Evolutionary conservation across 2,329 filamentous ascomycete species (phyloP), one percentile per base, ranked within the genome.

Genomic region (Cladorrhinum sp.): DNA sequence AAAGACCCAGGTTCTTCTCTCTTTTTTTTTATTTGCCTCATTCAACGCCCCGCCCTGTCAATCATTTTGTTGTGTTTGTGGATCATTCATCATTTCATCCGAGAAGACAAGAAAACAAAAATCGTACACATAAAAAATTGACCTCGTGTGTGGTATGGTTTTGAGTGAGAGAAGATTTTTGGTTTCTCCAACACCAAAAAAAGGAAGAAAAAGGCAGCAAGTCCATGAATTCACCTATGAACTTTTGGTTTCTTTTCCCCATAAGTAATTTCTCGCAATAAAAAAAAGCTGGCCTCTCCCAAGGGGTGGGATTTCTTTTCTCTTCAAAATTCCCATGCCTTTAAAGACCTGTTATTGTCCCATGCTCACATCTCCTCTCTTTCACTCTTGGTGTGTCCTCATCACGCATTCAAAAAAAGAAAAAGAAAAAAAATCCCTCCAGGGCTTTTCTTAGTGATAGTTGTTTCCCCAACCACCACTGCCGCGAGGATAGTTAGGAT

Each of bases 401-500:
- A 36, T 36, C 10, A 36, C 7, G 32, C 32, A 36, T 36, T 36
- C 7, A 36, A 36, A 55, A 12, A 49, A 32, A 25, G 12, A 45
- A 54, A 53, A 13, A 20, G 18, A 55, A 55, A 32, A 48, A 54
- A 48, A n/a, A 29, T 16, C 18, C 5, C 41, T 41, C n/a, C 18
- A 48, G 10, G 27, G 48, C 22, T 54, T 41, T 24, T 24, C 25
- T 36, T 70, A 72, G 60, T 73, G 70, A 77, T 85, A 85, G 78
- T 85, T 85, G 67, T 78, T 79, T 66, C 83, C 83, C 83, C 83
- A 85, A 69, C 83, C 82, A 13, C 36, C 36, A 69, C 83, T 82
- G 2, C 41, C 41, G 65, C 81, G 78, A 63, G 79, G 78, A 67
- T 77, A 76, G 65, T 79, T 74, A 22, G 18, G 25, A 65, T 73